Percentiles rank a stretch among this genome's conserved stretches.
Evolutionary conservation across 257 asterid species (phyloP).

Genomic region (Nicotiana noctiflora): DNA sequence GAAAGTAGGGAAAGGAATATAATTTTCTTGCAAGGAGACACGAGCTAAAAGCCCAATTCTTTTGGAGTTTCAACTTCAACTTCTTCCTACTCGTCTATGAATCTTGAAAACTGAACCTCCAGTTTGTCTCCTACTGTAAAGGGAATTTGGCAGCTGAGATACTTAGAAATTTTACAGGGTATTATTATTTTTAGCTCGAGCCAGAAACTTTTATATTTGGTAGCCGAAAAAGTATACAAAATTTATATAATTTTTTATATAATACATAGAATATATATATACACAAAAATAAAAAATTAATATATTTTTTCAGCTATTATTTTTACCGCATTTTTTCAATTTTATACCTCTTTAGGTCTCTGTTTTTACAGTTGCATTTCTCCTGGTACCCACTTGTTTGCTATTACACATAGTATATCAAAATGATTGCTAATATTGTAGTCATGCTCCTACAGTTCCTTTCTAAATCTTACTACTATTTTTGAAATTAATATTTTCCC

Average conservation of each 20-base stretch:
- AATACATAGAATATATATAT: too few relatives aligned
- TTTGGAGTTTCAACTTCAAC: not conserved
- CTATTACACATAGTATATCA: not conserved
- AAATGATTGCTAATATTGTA: not conserved
- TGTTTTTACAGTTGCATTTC: not conserved
- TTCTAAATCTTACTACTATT: too few relatives aligned
- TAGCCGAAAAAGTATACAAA: too few relatives aligned
- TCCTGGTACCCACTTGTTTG: not conserved
- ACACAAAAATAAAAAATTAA: too few relatives aligned
- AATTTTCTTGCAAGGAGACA: not conserved
- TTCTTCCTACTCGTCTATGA: not conserved
- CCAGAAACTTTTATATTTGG: too few relatives aligned
- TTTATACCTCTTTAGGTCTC: not conserved
- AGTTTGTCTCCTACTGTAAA: not conserved
- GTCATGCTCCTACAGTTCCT: not conserved
- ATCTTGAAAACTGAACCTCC: not conserved
- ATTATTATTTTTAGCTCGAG: too few relatives aligned
- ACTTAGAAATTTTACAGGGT: not conserved
- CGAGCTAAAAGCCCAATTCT: not conserved
- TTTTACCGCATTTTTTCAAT: not conserved
- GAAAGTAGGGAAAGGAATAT: too few relatives aligned
- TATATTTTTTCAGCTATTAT: too few relatives aligned
- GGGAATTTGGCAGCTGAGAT: conserved; percentile 1
- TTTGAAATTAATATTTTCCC: too few relatives aligned
- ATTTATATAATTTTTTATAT: too few relatives aligned